phyloP scores from a whole-genome alignment of 352 stramenopile species.

The Phytophthora citricola region DNA sequence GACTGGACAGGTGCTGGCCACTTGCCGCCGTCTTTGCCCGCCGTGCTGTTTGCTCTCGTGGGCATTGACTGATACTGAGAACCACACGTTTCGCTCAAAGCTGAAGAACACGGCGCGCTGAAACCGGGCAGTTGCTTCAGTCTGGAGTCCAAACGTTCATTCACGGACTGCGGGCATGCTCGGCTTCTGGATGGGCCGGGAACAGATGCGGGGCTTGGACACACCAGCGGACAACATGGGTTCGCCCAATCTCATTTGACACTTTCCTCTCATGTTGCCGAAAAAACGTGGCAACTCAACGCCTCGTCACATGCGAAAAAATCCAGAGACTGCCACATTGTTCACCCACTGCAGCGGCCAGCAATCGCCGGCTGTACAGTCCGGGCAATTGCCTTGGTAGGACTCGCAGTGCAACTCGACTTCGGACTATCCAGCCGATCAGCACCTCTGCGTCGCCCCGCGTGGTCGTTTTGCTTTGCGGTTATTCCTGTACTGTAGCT shows the following conservation, averaged over 20 bases:
- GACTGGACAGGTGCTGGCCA: not conserved
- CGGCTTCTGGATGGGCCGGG: constrained; percentile 20
- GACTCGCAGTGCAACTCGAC: constrained; percentile 23
- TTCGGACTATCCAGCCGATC: constrained; percentile 20
- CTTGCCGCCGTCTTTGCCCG: constrained; percentile 1
- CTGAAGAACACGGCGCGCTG: constrained; percentile 4
- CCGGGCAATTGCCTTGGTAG: constrained; percentile 11
- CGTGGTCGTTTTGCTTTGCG: not conserved
- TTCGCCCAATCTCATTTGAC: constrained; percentile 32
- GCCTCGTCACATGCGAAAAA: constrained; percentile 38
- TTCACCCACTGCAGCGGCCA: constrained; percentile 1
- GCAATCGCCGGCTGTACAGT: constrained; percentile 11
- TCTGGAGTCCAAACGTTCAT: constrained; percentile 3
- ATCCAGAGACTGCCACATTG: constrained; percentile 21
- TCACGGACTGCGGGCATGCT: constrained; percentile 10
- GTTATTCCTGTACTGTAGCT: too few species aligned
- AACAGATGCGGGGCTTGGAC: constrained; percentile 3
- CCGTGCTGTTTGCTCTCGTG: not conserved
- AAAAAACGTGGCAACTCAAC: constrained; percentile 8
- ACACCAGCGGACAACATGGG: constrained; percentile 25
- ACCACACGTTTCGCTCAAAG: constrained; percentile 13
- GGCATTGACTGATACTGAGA: too few species aligned
- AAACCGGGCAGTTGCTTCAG: constrained; percentile 20
- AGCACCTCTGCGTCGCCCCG: constrained; percentile 3
- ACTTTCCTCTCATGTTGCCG: not conserved